Evolutionary conservation across 257 asterid species (phyloP).

Genomic region (Voacanga thouarsii): DNA sequence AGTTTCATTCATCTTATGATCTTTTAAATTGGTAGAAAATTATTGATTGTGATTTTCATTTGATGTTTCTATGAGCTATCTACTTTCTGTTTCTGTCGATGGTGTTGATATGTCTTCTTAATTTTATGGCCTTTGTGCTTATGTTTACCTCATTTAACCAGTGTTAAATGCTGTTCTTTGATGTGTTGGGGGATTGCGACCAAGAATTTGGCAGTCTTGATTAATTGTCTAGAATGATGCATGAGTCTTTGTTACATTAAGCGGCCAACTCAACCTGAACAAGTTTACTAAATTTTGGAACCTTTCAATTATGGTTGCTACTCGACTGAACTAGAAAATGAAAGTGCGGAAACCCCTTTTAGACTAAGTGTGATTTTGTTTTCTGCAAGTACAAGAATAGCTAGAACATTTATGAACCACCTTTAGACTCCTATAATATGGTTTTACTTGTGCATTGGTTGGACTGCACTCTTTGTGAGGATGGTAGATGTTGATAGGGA

Average conservation of each 20-base stretch:
- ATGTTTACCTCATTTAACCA: background rate
- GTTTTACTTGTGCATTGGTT: no score
- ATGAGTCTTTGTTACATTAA: background rate
- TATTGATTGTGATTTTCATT: background rate
- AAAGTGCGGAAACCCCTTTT: no score
- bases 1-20: background rate
- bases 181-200: background rate
- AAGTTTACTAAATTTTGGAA: constrained; percentile 1
- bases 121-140: background rate
- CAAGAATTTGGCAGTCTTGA: background rate
- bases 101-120: background rate
- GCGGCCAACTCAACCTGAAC: background rate
- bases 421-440: background rate
- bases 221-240: background rate
- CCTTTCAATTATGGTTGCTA: background rate
- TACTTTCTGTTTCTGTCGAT: background rate
- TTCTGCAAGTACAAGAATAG: background rate
- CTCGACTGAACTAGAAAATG: background rate
- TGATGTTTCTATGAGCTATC: background rate
- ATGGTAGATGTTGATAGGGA: no score
- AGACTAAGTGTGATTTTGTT: background rate
- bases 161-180: background rate
- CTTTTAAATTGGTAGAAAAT: no score
- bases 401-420: background rate
- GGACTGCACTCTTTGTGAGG: no score